Percentiles rank a stretch among this genome's conserved stretches.
Conservation (phyloP, 345 rosid genomes). For the Hypericum perforatum region DNA sequence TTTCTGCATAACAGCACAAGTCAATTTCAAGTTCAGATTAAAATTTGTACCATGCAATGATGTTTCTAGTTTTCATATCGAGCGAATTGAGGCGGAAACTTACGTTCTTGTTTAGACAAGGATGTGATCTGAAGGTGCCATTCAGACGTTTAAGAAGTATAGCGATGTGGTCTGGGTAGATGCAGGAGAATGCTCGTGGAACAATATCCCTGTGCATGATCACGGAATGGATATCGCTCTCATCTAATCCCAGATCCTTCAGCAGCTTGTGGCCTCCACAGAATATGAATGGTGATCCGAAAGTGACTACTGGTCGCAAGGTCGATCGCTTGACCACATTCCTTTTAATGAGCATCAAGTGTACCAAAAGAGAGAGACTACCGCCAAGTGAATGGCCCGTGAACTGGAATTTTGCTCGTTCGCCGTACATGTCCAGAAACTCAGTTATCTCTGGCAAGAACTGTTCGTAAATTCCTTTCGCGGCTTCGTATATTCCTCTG, state of each 20-base stretch:
- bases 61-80: no score
- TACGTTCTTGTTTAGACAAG: slow-evolving; percentile 69
- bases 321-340: slow-evolving; percentile 42
- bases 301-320: slow-evolving; percentile 63
- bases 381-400: slow-evolving; percentile 96
- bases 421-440: slow-evolving; percentile 49
- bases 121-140: slow-evolving; percentile 43
- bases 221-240: slow-evolving; percentile 52
- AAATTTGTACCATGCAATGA: background rate
- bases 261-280: slow-evolving; percentile 74
- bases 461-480: slow-evolving; percentile 75
- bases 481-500: slow-evolving; percentile 92
- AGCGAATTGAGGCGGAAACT: slow-evolving; percentile 12
- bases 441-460: slow-evolving; percentile 66
- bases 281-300: slow-evolving; percentile 82
- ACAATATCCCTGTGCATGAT: slow-evolving; percentile 94
- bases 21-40: background rate
- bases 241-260: slow-evolving; percentile 58
- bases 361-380: slow-evolving; percentile 66
- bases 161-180: slow-evolving; percentile 75
- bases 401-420: slow-evolving; percentile 69
- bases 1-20: slow-evolving; percentile 36
- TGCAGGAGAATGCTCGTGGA: slow-evolving; percentile 95
- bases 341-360: slow-evolving; percentile 59
- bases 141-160: slow-evolving; percentile 58